phyloP scores from a whole-genome alignment of 2,329 filamentous ascomycete species.

The Phialemoniopsis sp. region DNA sequence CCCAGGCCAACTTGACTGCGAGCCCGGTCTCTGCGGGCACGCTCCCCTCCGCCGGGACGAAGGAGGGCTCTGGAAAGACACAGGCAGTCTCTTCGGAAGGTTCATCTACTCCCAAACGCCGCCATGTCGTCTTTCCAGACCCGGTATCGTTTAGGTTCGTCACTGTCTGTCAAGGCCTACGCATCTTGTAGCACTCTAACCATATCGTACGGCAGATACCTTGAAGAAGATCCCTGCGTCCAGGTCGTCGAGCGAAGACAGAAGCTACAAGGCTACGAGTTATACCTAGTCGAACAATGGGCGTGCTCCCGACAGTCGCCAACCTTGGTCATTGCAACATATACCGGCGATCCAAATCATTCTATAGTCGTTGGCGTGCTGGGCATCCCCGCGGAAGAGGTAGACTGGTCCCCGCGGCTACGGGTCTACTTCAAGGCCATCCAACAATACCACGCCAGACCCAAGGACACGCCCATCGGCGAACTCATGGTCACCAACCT shows the following conservation, averaged over 20 bases:
- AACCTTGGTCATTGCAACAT: constrained; percentile 88
- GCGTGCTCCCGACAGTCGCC: constrained; percentile 87
- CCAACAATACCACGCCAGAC: constrained; percentile 78
- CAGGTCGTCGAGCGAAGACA: constrained; percentile 68
- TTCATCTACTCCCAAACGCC: constrained; percentile 21
- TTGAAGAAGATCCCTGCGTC: constrained; percentile 80
- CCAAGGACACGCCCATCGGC: constrained; percentile 77
- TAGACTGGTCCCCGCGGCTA: constrained; percentile 73
- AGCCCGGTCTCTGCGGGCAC: no score
- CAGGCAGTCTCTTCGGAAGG: background rate
- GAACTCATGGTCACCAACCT: constrained; percentile 92
- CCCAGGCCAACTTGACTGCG: no score
- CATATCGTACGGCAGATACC: constrained; percentile 47
- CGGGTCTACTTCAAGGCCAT: constrained; percentile 83
- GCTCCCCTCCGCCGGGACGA: background rate
- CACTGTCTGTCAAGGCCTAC: no score
- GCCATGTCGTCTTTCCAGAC: constrained; percentile 53
- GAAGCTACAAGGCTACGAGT: constrained; percentile 77
- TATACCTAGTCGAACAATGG: constrained; percentile 97
- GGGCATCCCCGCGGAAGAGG: constrained; percentile 76
- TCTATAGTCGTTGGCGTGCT: constrained; percentile 76
- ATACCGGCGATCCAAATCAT: constrained; percentile 81
- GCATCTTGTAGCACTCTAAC: no score
- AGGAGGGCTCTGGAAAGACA: constrained; percentile 1
- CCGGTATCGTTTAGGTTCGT: constrained; percentile 51